Conservation (phyloP, 345 rosid species). For the Populus tremula region DNA sequence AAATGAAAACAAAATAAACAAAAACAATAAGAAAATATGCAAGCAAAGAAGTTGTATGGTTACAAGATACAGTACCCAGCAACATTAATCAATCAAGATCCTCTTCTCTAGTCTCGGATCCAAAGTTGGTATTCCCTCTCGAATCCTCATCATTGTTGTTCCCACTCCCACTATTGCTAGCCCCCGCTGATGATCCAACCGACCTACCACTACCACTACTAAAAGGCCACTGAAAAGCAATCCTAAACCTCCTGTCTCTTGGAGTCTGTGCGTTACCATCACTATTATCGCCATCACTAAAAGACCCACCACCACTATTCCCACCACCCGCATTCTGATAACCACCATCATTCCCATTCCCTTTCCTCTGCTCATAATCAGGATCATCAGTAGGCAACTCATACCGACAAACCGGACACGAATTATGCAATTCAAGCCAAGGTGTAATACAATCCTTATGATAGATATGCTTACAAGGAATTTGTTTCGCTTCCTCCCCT, state of each 20-base stretch:
- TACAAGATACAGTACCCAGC: not conserved
- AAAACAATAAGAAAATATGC: not conserved
- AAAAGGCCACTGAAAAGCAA: not conserved
- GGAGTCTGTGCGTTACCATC: not conserved
- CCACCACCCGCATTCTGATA: not conserved
- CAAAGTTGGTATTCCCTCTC: not conserved
- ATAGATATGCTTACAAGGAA: constrained; percentile 69
- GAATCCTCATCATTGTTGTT: not conserved
- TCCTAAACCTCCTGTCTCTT: not conserved
- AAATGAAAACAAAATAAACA: not conserved
- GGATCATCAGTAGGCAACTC: constrained; percentile 21
- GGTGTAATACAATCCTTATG: constrained; percentile 70
- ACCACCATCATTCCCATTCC: not conserved
- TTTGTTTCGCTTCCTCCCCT: constrained; percentile 53
- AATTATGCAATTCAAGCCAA: constrained; percentile 48
- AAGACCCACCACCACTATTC: not conserved
- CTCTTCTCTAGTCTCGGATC: not conserved
- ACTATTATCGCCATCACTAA: not conserved
- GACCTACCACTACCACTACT: not conserved
- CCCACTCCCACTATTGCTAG: not conserved
- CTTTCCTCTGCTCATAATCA: constrained; percentile 11
- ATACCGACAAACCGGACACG: constrained; percentile 25
- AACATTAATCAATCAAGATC: not conserved
- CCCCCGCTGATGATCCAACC: not conserved
- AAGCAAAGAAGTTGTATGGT: not conserved